phyloP scores from a whole-genome alignment of 441 rosid genomes.

The Melastoma candidum region DNA sequence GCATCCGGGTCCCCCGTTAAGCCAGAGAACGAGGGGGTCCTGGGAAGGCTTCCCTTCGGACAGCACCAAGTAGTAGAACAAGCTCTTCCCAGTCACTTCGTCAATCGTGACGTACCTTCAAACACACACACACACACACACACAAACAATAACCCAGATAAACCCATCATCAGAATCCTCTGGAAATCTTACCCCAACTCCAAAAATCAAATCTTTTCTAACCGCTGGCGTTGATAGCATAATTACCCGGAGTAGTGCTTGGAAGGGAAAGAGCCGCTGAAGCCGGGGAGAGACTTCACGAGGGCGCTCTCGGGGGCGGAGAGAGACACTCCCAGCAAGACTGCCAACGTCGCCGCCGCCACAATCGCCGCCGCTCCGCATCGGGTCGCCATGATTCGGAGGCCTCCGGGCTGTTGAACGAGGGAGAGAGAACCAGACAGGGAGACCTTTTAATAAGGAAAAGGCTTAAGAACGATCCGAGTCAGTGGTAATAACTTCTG shows the following conservation, averaged over 20 bases:
- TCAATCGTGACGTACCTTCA: slow-evolving; percentile 36
- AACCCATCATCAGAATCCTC: background rate
- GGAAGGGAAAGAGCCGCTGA: slow-evolving; percentile 41
- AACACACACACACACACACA: background rate
- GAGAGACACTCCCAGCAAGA: too few species aligned
- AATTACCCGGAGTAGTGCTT: slow-evolving; percentile 44
- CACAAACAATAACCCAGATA: background rate
- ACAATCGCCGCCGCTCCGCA: too few species aligned
- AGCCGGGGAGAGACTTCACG: slow-evolving; percentile 43
- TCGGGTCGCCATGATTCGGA: too few species aligned
- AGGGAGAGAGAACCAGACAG: too few species aligned
- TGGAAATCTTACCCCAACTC: background rate
- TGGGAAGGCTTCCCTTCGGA: slow-evolving; percentile 39
- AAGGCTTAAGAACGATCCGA: too few species aligned
- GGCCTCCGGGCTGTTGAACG: too few species aligned
- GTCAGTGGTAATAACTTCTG: too few species aligned
- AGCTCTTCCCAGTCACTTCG: slow-evolving; percentile 22
- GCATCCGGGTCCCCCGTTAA: slow-evolving; percentile 71
- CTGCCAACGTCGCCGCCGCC: too few species aligned
- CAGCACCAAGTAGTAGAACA: slow-evolving; percentile 45
- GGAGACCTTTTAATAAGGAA: too few species aligned
- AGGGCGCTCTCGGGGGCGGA: slow-evolving; percentile 10
- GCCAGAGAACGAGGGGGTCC: slow-evolving; percentile 57
- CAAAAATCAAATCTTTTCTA: background rate
- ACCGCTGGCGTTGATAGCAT: background rate